Base-by-base conservation (phyloP, 2,329 filamentous ascomycete species). In the Chalara sp. region DNA sequence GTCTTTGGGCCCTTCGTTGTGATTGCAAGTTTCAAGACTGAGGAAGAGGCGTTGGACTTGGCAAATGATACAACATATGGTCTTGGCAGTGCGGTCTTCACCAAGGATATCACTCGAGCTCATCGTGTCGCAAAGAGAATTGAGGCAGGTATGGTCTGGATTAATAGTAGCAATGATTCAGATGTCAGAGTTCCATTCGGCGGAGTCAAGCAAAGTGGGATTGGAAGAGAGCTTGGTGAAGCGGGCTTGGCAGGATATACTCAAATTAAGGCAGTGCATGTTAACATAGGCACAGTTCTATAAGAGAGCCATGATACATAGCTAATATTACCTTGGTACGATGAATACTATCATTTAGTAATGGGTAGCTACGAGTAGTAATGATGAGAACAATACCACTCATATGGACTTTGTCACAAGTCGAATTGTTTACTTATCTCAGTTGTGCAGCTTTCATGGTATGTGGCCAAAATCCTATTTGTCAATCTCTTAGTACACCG, bases 1-100 rank as follows among this genome's bases (percentile, higher is more conserved):
- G 72, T 83, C 32, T 83, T 83, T 55, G 79, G 79, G 0, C 79
- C 79, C 2, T 79, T 82, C 51, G 76, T 79, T 2, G 75, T 74
- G 6, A 74, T 67, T 53, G 59, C 65, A 32, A 72, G 69, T 1
- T 81, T 81, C 67, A 77, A 76, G 61, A 74, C 71, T 0, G 78
- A 81, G 53, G 74, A 78, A 32, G 76, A 81, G 51, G 78, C 75
- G 0, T 59, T 81, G 30, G 63, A 70, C 32, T 69, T 73, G 49
- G 78, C 78, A 3, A 81, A 81, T 60, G 72, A 80, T 59, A 75
- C 74, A 0, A 74, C 68, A 0, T 82, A 81, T 58, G 79, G 79
- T 5, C 68, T 83, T 6, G 32, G 78, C 67, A 73, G 72, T 28
- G 75, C 78, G 0, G 66, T 83, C 1, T 82, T 81, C 58, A 82